These are phyloP conservation scores for Coniochaeta sp. DNA, from an alignment of 2,329 filamentous ascomycete species.

Conservation along the genomic window DNA sequence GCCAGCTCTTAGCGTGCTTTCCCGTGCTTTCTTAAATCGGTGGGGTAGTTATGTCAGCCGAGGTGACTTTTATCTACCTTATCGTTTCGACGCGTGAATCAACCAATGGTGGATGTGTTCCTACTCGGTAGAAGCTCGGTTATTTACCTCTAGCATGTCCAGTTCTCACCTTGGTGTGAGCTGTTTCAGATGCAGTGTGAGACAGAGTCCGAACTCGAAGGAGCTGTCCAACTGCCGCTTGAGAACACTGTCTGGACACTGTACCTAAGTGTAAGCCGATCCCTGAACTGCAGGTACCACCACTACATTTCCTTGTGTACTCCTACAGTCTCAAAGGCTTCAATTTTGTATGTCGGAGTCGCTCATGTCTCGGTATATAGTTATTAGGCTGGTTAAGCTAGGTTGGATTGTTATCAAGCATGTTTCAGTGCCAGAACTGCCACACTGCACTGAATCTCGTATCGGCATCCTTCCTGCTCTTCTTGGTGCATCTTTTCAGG, in stretches of 20 bases:
- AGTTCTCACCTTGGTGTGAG: not conserved
- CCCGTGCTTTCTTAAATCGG: not conserved
- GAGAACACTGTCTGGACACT: not conserved
- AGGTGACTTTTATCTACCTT: not conserved
- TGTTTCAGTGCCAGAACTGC: too few species aligned
- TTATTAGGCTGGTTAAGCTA: too few species aligned
- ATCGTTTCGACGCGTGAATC: not conserved
- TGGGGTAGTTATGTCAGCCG: not conserved
- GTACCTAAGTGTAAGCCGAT: too few species aligned
- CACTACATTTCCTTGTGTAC: too few species aligned
- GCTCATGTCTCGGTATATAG: not conserved
- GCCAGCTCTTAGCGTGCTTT: not conserved
- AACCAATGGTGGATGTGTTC: not conserved
- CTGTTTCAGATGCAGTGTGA: not conserved
- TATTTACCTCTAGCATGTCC: not conserved
- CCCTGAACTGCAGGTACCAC: not conserved
- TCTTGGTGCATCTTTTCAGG: not conserved
- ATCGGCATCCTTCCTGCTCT: too few species aligned
- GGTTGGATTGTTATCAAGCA: too few species aligned
- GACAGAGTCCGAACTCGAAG: not conserved
- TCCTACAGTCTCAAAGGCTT: too few species aligned
- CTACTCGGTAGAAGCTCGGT: not conserved
- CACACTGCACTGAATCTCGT: too few species aligned
- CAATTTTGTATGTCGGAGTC: too few species aligned
- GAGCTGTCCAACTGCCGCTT: not conserved